phyloP scores from a whole-genome alignment of 345 rosid genomes.

The Moricandia moricandioides region DNA sequence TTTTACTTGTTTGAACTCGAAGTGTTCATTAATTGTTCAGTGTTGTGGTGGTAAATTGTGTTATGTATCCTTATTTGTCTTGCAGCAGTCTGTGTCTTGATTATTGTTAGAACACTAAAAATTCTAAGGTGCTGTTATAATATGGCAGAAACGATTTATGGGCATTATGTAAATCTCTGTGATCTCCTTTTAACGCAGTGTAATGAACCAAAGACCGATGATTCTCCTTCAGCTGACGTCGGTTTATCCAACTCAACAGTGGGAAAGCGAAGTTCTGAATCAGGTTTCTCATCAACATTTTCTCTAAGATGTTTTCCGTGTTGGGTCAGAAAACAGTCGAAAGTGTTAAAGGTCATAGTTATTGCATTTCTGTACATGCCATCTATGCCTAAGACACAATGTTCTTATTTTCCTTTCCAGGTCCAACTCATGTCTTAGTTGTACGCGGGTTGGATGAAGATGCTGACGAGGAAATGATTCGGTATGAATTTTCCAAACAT shows the following conservation, averaged over 20 bases:
- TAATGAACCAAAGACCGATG: constrained; percentile 90
- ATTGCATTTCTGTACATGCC: background rate
- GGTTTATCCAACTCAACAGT: constrained; percentile 54
- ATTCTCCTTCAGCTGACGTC: constrained; percentile 87
- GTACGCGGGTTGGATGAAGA: constrained; percentile 98
- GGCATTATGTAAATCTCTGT: background rate
- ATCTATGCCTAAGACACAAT: background rate
- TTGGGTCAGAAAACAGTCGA: constrained; percentile 14
- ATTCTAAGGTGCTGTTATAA: background rate
- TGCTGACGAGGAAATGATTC: constrained; percentile 98
- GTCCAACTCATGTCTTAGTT: constrained; percentile 96
- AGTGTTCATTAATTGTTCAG: background rate
- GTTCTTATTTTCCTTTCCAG: constrained; percentile 38
- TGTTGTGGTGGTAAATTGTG: background rate
- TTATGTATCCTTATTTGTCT: background rate
- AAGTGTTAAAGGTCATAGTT: constrained; percentile 25
- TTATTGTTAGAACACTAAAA: background rate
- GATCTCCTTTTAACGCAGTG: constrained; percentile 50
- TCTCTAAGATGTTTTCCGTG: constrained; percentile 18
- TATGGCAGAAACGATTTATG: background rate
- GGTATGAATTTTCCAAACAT: constrained; percentile 96
- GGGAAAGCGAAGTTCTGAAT: constrained; percentile 74
- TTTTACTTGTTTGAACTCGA: background rate
- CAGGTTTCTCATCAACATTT: constrained; percentile 56
- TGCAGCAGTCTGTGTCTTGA: constrained; percentile 1